A percentile compares a stretch with the other conserved stretches of the same genome.
Conservation (phyloP, 2,329 filamentous ascomycete genomes). For the Aspergillus terreus region DNA sequence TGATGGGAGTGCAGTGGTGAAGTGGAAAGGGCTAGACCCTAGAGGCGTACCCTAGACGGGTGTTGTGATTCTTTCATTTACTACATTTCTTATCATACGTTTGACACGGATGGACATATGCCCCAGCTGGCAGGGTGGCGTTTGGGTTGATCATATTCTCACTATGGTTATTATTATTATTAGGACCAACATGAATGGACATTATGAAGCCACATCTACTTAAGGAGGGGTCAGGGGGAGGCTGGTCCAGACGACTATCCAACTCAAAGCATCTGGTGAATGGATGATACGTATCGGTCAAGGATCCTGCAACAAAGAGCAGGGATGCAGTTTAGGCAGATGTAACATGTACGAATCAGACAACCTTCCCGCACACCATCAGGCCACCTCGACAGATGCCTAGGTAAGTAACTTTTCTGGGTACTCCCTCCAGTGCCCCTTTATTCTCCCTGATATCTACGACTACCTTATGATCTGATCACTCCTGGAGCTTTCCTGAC, state of each 20-base stretch:
- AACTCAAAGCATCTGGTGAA: background rate
- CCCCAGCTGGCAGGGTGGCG: background rate
- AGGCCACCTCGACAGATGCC: background rate
- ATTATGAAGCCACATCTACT: background rate
- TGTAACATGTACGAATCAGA: background rate
- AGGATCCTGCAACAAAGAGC: background rate
- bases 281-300: background rate
- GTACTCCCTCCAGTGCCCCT: too few species aligned
- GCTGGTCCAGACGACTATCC: background rate
- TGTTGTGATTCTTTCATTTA: background rate
- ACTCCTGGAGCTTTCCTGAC: background rate
- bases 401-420: too few species aligned
- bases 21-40: background rate
- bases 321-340: background rate
- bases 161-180: background rate
- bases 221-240: background rate
- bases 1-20: constrained; percentile 3
- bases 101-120: background rate
- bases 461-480: background rate
- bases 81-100: background rate
- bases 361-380: background rate
- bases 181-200: background rate
- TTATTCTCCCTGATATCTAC: too few species aligned
- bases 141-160: background rate
- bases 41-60: background rate